Conservation (phyloP, 73 alveolate species). For the Paramecium octaurelia region DNA sequence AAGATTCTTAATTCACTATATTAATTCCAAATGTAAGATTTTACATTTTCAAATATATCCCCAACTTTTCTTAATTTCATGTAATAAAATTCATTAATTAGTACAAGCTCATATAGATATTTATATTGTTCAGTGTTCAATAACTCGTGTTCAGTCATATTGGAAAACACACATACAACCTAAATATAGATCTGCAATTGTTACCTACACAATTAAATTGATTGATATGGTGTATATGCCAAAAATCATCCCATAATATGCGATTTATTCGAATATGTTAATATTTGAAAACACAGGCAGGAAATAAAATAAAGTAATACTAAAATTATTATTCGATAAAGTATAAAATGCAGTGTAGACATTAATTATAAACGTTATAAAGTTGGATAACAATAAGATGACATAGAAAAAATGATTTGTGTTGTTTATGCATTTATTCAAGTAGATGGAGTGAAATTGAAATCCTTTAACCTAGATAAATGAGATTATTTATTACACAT, state of each 20-base stretch:
- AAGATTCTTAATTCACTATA: neutral
- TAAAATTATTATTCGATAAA: neutral
- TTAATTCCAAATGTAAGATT: neutral
- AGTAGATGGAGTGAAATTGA: neutral
- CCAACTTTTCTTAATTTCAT: neutral
- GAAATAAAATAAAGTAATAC: neutral
- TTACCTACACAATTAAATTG: neutral
- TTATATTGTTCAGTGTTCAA: neutral
- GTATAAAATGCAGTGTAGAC: neutral
- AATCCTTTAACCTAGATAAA: neutral
- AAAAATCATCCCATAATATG: neutral
- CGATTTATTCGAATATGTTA: neutral
- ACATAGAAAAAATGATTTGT: constrained; percentile 14
- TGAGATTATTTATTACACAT: neutral
- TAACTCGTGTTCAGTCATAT: neutral
- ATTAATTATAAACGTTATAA: neutral
- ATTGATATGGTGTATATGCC: neutral
- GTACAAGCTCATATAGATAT: neutral
- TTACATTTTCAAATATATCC: neutral
- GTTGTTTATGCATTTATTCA: neutral
- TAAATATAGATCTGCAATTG: neutral
- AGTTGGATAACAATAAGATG: neutral
- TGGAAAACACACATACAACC: neutral
- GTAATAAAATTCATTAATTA: neutral
- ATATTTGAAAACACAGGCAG: neutral